Conservation (phyloP, 345 rosid genomes). For the Barbarea vulgaris region DNA sequence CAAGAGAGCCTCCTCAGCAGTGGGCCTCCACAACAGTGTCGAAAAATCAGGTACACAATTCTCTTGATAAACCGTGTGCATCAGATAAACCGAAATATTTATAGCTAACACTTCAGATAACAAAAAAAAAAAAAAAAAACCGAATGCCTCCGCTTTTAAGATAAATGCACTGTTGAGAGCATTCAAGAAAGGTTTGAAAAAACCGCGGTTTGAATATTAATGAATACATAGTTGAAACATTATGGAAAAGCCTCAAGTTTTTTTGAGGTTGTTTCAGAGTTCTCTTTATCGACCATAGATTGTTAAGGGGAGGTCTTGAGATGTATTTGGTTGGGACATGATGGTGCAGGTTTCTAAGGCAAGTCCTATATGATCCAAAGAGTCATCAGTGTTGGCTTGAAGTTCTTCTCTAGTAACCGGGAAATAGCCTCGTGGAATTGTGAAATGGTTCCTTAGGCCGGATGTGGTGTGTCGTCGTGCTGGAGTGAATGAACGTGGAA, state of each 20-base stretch:
- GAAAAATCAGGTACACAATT: conserved; percentile 39
- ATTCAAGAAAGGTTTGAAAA: not conserved
- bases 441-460: not conserved
- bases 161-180: not conserved
- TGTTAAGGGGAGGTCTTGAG: not conserved
- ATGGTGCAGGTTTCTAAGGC: conserved; percentile 41
- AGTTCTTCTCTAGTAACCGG: conserved; percentile 9
- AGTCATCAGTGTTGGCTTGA: conserved; percentile 5
- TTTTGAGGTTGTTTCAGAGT: not conserved
- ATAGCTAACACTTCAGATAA: not conserved
- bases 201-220: not conserved
- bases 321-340: conserved; percentile 4
- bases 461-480: conserved; percentile 1
- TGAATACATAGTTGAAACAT: not conserved
- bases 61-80: not conserved
- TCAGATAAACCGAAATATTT: not conserved
- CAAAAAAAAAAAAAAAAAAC: not conserved
- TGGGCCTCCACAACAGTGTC: conserved; percentile 46
- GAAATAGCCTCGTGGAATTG: not conserved
- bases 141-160: not conserved
- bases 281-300: not conserved
- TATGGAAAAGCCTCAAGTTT: not conserved
- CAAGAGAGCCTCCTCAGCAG: conserved; percentile 35
- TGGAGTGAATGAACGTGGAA: conserved; percentile 25
- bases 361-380: conserved; percentile 37